These are phyloP conservation scores for Zymoseptoria crescenta DNA, from an alignment of 2,329 filamentous ascomycete genomes.

Conservation along the genomic window DNA sequence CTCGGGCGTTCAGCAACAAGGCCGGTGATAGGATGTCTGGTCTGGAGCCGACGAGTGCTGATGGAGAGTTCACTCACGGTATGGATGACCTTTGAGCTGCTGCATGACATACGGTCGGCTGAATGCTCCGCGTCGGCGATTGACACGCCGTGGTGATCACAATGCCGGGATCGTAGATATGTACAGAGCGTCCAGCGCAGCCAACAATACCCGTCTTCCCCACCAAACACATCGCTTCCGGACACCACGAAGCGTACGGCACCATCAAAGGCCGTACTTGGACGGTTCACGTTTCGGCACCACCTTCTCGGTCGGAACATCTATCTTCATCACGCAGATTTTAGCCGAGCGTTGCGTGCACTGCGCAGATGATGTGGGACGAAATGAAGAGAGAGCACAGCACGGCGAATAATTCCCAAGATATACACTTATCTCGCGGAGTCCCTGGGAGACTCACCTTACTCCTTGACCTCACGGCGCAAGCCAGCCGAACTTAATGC, in stretches of 20 bases:
- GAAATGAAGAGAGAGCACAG: neutral
- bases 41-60: conserved; percentile 37
- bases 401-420: neutral
- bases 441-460: neutral
- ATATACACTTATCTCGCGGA: neutral
- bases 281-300: no score
- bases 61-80: conserved; percentile 42
- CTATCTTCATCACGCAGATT: neutral
- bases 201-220: no score
- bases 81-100: conserved; percentile 30
- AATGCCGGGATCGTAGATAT: no score
- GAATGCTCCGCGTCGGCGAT: neutral
- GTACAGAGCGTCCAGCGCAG: no score
- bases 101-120: neutral
- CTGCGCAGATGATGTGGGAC: neutral
- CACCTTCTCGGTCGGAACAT: neutral
- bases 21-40: conserved; percentile 46
- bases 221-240: no score
- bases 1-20: conserved; percentile 33
- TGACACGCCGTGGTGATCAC: neutral
- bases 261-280: no score
- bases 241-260: no score
- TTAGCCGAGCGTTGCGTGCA: neutral
- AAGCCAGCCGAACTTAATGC: neutral
- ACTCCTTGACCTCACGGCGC: neutral